phyloP scores from a whole-genome alignment of 1,139 yeast genomes.

The Hemisphaericaspora lyxosophila region DNA sequence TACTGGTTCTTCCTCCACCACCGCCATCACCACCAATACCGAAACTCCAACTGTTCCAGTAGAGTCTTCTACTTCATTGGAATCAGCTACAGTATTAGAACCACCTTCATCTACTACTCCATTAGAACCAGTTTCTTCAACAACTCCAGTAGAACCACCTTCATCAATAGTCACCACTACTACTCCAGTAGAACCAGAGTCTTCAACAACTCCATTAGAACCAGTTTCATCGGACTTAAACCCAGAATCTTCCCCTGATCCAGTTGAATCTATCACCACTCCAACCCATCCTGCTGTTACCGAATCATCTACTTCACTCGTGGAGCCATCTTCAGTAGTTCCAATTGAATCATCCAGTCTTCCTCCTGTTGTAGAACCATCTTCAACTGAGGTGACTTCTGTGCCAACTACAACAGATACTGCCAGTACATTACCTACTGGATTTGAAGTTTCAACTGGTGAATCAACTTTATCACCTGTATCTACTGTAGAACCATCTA shows the following conservation, averaged over 20 bases:
- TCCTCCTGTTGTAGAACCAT: constrained; percentile 1
- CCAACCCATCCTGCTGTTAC: background rate
- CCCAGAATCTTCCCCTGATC: too few relatives aligned
- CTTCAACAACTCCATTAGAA: too few relatives aligned
- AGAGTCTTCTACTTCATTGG: background rate
- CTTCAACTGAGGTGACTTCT: background rate
- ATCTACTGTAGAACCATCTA: background rate
- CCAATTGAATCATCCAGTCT: constrained; percentile 1
- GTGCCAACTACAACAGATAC: background rate
- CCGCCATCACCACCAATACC: constrained; percentile 2
- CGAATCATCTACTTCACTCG: background rate
- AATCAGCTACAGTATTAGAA: background rate
- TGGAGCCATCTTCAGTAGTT: background rate
- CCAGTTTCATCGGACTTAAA: too few relatives aligned
- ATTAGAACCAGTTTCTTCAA: background rate
- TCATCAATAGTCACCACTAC: too few relatives aligned
- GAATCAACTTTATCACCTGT: background rate
- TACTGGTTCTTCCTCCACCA: constrained; percentile 2
- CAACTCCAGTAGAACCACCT: too few relatives aligned
- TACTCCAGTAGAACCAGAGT: too few relatives aligned
- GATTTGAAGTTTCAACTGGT: constrained; percentile 3
- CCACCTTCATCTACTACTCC: background rate
- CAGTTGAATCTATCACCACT: background rate
- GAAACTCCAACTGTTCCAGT: background rate
- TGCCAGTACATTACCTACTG: constrained; percentile 1